Evolutionary conservation across 1,284 basidiomycete species (phyloP), one percentile per base, ranked within the genome.

Genomic region (Boletus sp.): DNA sequence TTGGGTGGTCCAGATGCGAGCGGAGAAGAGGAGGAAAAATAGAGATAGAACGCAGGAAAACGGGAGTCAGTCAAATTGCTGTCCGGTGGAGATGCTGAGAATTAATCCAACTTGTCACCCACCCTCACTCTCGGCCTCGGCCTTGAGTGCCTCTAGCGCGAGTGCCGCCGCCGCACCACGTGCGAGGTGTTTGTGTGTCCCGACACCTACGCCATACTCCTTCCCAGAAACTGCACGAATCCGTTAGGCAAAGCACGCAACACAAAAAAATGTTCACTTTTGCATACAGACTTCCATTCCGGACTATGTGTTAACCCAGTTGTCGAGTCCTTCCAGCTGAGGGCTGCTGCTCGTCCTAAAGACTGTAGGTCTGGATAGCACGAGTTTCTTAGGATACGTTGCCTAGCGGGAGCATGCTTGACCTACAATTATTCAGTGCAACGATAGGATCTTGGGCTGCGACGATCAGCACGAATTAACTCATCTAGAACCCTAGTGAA

Each of bases 221-320:
- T 51, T 53, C 2, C 65, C 60, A 13, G 66, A 59, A 25, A 65
- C 62, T 65, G 34, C 26, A 45, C 4, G 10, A 26, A 45, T 38
- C 1, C 26, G 49, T 66, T 10, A 67, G 51, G 41, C 8, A 39
- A 41, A 43, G 27, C 42, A 37, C 46, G 32, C 30, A 42, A 33
- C 49, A 50, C 7, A 29, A 32, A 49, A 13, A 51, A 26, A 48
- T 19, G 53, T 67, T 60, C 57, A 82, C 83, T 74, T 70, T 79
- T 84, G 62, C 81, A 84, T 4, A 72, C 54, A 3, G 68, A 74
- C 4, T 70, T 80, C 83, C 83, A 86, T 33, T 64, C 59, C 4
- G 73, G 76, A 3, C 63, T 65, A 50, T 82, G 72, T n/a, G 67
- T 67, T 0, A 70, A 70, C 0, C 81, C 82, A 16, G 63, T 59